Conservation (phyloP, 306 rosid genomes). For the Gleditsia sinensis region DNA sequence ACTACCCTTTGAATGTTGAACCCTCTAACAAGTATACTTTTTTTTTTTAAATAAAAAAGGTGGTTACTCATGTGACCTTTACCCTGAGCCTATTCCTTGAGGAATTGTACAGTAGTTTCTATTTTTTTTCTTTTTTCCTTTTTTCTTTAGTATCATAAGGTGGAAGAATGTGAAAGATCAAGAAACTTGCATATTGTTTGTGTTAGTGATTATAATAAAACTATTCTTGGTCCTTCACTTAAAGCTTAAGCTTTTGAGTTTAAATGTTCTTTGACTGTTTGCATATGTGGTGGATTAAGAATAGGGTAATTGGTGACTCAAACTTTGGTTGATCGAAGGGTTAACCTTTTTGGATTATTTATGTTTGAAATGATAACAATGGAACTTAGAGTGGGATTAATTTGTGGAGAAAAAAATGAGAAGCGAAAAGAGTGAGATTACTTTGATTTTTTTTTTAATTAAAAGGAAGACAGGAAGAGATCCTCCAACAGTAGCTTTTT, state of each 20-base stretch:
- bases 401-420: neutral
- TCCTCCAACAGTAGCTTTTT: neutral
- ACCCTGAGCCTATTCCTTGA: conserved; percentile 1
- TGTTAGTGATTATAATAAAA: too few species aligned
- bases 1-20: neutral
- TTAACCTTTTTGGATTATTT: neutral
- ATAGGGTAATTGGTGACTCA: conserved; percentile 2
- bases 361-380: conserved; percentile 5
- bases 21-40: neutral
- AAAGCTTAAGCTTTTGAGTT: too few species aligned
- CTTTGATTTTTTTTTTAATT: too few species aligned
- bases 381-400: neutral
- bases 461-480: too few species aligned
- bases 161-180: neutral
- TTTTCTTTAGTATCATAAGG: conserved; percentile 9
- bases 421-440: too few species aligned
- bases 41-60: too few species aligned
- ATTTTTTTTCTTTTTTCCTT: neutral
- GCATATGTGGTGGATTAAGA: conserved; percentile 2
- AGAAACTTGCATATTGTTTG: neutral
- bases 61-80: too few species aligned
- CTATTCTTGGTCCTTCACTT: too few species aligned
- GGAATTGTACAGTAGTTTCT: neutral
- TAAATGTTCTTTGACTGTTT: too few species aligned
- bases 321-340: too few species aligned